phyloP scores from a whole-genome alignment of 345 rosid species.

The Rhodamnia rubescens region DNA sequence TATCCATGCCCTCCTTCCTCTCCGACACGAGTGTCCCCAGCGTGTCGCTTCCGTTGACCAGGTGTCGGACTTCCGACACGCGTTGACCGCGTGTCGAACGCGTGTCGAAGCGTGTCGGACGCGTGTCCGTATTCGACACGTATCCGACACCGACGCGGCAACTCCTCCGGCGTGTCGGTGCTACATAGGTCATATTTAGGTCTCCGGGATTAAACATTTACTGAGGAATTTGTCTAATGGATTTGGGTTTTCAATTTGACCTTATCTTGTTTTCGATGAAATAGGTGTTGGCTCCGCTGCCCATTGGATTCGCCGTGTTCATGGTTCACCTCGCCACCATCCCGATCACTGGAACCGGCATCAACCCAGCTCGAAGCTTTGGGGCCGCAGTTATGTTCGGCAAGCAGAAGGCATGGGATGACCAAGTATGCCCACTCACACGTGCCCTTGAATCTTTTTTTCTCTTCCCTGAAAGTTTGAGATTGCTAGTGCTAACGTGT shows the following conservation, averaged over 20 bases:
- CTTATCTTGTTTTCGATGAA: neutral
- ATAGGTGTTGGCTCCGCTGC: constrained; percentile 35
- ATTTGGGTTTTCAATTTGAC: neutral
- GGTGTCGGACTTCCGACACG: too few species aligned
- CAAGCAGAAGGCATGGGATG: constrained; percentile 31
- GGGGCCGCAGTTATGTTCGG: constrained; percentile 31
- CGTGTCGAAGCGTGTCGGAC: too few species aligned
- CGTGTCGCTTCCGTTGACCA: too few species aligned
- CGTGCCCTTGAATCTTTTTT: neutral
- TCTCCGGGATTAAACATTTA: neutral
- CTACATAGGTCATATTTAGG: too few species aligned
- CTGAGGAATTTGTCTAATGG: neutral
- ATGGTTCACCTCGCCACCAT: constrained; percentile 38
- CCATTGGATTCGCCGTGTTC: constrained; percentile 38
- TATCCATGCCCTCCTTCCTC: too few species aligned
- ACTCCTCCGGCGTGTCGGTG: too few species aligned
- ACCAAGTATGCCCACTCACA: constrained; percentile 14
- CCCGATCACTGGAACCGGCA: constrained; percentile 35
- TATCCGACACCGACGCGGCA: too few species aligned
- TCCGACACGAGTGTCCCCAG: too few species aligned
- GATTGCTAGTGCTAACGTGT: neutral
- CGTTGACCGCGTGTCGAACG: too few species aligned
- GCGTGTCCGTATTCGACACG: too few species aligned
- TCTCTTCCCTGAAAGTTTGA: neutral
- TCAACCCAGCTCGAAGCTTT: constrained; percentile 35